Evolutionary conservation across 257 asterid species (phyloP), one percentile per base, ranked within the genome.

Genomic region (Ocimum tenuiflorum): DNA sequence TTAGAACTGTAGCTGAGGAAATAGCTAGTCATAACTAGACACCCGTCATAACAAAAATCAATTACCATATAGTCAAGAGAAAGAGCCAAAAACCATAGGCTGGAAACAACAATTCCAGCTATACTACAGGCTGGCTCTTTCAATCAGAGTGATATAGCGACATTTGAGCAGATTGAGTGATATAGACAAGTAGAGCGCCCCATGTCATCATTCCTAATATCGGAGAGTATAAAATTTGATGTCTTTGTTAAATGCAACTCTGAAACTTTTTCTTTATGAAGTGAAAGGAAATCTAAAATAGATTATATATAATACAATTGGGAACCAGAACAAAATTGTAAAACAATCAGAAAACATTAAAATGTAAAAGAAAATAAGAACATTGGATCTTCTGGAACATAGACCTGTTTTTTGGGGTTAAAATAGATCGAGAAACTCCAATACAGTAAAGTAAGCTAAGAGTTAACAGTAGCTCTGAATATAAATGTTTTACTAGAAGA

Each of bases 91-190:
- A n/a, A 43, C 2, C 1, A 22, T 59, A 73, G 65, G 61, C 66
- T 74, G 82, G 69, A 56, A 80, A 75, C 23, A 75, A 86, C 79
- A 78, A 60, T 66, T 71, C 86, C 85, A 84, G 95, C 89, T 72
- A 66, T 53, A 67, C 24, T 42, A 77, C 80, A 80, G 80, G 80
- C 85, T 79, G 89, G 82, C 73, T 67, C 72, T 48, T 60, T 71
- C 66, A 70, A 58, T 75, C 71, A 36, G 56, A 54, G 74, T 65
- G 49, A 53, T 35, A 27, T 67, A 45, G 58, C 36, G 47, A 67
- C 35, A 24, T 50, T 49, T 36, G 51, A 61, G 57, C 7, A 15
- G 43, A 73, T 50, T 57, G 38, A n/a, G 48, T 46, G 24, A 60
- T 56, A 46, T 13, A 60, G 60, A 46, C 47, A 65, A 47, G n/a